These are phyloP conservation scores for Geotrichum armillariae DNA, from an alignment of 1,139 yeast species.

Conservation along the genomic window DNA sequence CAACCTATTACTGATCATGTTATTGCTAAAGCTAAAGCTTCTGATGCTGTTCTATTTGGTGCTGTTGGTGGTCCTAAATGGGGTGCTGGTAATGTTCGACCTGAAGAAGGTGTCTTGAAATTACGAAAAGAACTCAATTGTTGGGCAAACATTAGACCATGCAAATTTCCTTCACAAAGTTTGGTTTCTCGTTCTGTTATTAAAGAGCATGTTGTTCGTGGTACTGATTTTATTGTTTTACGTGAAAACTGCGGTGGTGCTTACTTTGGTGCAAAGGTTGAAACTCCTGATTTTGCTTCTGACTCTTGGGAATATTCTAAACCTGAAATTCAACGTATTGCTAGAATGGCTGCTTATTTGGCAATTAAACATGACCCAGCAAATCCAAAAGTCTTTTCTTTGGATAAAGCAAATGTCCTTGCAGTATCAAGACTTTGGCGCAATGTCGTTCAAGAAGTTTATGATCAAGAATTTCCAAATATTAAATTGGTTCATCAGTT, in stretches of 20 bases:
- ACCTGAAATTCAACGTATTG: conserved; percentile 76
- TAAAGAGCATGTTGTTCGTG: conserved; percentile 67
- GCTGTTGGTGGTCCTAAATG: conserved; percentile 97
- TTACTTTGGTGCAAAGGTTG: conserved; percentile 81
- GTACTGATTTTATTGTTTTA: conserved; percentile 78
- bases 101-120: conserved; percentile 79
- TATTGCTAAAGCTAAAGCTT: conserved; percentile 65
- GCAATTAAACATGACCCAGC: conserved; percentile 76
- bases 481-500: conserved; percentile 74
- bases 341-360: conserved; percentile 87
- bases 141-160: conserved; percentile 85
- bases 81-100: conserved; percentile 75
- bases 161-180: conserved; percentile 74
- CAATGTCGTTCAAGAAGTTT: conserved; percentile 71
- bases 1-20: conserved; percentile 77
- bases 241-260: conserved; percentile 90
- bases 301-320: conserved; percentile 81
- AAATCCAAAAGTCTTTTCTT: conserved; percentile 71
- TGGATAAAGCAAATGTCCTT: conserved; percentile 84
- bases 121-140: conserved; percentile 79
- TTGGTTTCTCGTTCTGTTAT: conserved; percentile 74
- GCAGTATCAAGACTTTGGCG: conserved; percentile 89
- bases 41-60: conserved; percentile 88
- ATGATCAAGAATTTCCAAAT: conserved; percentile 72
- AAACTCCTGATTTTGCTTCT: conserved; percentile 73